phyloP scores from a whole-genome alignment of 116 monocot genomes.

The Phalaenopsis hybrid region DNA sequence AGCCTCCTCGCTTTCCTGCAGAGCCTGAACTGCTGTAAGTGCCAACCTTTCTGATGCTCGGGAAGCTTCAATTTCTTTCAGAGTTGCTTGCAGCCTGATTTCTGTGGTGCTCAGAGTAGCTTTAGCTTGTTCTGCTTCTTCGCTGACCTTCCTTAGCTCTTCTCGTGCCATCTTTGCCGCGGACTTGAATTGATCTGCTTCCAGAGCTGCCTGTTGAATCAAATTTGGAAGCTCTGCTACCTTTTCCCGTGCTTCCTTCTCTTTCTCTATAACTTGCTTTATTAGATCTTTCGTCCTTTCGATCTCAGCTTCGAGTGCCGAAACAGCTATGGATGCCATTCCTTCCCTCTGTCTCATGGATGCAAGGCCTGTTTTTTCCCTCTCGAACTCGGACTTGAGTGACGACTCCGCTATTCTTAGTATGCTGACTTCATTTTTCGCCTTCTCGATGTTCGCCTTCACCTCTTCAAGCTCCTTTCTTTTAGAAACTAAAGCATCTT shows the following conservation, averaged over 20 bases:
- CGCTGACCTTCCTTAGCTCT: constrained; percentile 26
- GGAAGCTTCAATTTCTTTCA: constrained; percentile 27
- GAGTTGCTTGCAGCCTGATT: constrained; percentile 21
- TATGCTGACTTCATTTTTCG: constrained; percentile 37
- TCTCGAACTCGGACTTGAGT: constrained; percentile 22
- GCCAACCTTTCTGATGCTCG: constrained; percentile 29
- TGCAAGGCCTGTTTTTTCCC: constrained; percentile 17
- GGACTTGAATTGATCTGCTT: constrained; percentile 17
- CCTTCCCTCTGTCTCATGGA: constrained; percentile 27
- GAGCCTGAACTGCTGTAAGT: constrained; percentile 19
- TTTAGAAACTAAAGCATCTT: constrained; percentile 20
- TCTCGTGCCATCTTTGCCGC: constrained; percentile 16
- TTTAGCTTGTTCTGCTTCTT: constrained; percentile 25
- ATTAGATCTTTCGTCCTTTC: constrained; percentile 15
- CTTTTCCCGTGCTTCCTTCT: constrained; percentile 22
- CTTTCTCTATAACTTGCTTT: constrained; percentile 1
- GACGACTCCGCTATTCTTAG: constrained; percentile 27
- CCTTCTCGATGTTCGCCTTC: constrained; percentile 46
- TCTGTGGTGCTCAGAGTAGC: constrained; percentile 16
- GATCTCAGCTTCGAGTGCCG: constrained; percentile 21
- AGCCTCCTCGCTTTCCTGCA: constrained; percentile 24
- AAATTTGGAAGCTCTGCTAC: constrained; percentile 17
- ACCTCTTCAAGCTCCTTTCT: constrained; percentile 56
- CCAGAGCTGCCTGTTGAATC: constrained; percentile 19
- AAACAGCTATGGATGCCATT: constrained; percentile 15